These are phyloP conservation scores for Scopulariopsis brevicaulis DNA, from an alignment of 2,329 filamentous ascomycete genomes.

Conservation along the genomic window DNA sequence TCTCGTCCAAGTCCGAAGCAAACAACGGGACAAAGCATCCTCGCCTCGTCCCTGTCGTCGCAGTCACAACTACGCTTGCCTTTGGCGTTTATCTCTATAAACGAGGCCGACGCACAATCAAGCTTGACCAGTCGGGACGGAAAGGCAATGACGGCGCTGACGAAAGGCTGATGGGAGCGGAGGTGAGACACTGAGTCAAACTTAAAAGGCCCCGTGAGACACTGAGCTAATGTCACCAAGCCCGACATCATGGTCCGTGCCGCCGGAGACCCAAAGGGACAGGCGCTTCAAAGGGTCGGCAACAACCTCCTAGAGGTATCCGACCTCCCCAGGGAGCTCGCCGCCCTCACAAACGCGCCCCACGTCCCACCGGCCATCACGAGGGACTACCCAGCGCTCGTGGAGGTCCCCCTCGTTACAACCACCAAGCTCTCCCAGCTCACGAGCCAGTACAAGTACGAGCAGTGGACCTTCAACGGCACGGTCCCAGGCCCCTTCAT, in stretches of 20 bases:
- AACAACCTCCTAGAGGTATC: background rate
- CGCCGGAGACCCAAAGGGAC: background rate
- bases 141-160: background rate
- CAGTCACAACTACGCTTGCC: background rate
- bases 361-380: constrained; percentile 18
- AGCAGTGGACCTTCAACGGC: constrained; percentile 22
- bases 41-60: background rate
- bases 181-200: background rate
- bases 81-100: background rate
- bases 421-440: constrained; percentile 15
- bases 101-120: background rate
- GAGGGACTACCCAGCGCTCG: constrained; percentile 16
- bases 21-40: background rate
- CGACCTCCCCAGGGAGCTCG: constrained; percentile 14
- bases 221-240: background rate
- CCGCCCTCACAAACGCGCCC: constrained; percentile 16
- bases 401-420: constrained; percentile 17
- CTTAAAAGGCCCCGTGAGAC: background rate
- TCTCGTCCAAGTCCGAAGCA: background rate
- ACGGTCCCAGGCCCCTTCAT: constrained; percentile 21
- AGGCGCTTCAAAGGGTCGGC: background rate
- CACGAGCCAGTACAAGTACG: constrained; percentile 21
- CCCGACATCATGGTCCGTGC: background rate
- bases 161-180: background rate
- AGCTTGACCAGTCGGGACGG: background rate